Evolutionary conservation across 2,329 filamentous ascomycete genomes (phyloP).

Genomic region (Aureobasidium namibiae): DNA sequence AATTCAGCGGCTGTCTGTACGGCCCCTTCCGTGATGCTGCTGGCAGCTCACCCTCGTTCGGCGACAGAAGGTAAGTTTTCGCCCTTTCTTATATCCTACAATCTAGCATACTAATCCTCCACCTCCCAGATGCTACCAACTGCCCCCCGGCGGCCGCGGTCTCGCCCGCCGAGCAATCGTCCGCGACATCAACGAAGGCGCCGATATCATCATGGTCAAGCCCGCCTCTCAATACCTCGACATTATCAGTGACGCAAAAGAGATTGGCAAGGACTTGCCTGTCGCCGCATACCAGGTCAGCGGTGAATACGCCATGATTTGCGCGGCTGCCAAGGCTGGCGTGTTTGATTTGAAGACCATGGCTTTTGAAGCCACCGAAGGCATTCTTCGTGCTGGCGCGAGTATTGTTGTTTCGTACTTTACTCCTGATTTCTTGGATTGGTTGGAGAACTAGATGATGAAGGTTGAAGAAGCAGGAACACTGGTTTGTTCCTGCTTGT

Average conservation of each 20-base stretch:
- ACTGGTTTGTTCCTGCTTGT: not conserved
- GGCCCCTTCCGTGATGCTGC: slow-evolving; percentile 96
- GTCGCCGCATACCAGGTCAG: slow-evolving; percentile 95
- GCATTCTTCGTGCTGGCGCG: slow-evolving; percentile 85
- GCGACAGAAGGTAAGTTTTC: slow-evolving; percentile 59
- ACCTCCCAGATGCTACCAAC: slow-evolving; percentile 69
- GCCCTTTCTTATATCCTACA: not conserved
- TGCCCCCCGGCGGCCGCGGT: slow-evolving; percentile 84
- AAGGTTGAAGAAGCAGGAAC: not conserved
- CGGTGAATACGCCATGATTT: slow-evolving; percentile 96
- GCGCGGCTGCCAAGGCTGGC: slow-evolving; percentile 88
- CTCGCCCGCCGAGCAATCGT: slow-evolving; percentile 84
- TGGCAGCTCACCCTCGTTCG: slow-evolving; percentile 82
- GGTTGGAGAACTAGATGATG: slow-evolving; percentile 37
- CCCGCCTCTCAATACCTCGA: slow-evolving; percentile 92
- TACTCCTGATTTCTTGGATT: slow-evolving; percentile 66
- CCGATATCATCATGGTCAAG: slow-evolving; percentile 99
- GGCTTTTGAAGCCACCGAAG: slow-evolving; percentile 90
- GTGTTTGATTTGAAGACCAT: slow-evolving; percentile 93
- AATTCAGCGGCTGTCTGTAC: slow-evolving; percentile 94
- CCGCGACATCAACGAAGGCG: slow-evolving; percentile 85
- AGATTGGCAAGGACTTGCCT: slow-evolving; percentile 82
- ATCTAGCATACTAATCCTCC: not conserved
- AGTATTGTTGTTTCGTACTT: slow-evolving; percentile 94
- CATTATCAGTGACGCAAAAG: slow-evolving; percentile 95